Evolutionary conservation across 805 yeast genomes (phyloP), one percentile per base, ranked within the genome.

Genomic region (Metschnikowia sp.): DNA sequence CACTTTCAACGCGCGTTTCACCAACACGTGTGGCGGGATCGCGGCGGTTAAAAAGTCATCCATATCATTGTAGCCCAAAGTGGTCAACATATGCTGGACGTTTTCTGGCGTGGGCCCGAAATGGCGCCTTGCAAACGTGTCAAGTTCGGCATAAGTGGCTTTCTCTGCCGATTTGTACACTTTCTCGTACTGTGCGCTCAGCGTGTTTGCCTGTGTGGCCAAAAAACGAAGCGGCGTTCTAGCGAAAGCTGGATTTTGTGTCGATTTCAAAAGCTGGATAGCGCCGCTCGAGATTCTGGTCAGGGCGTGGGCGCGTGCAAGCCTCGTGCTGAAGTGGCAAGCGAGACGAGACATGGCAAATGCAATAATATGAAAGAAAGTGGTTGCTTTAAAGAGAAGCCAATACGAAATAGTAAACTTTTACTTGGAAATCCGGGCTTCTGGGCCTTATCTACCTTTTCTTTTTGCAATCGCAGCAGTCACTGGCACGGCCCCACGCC

Each of bases 61-160:
- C 44, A 92, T 65, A 62, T 88, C 86, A 1, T 68, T 53, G 63
- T 82, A 82, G 1, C 89, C 91, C 44, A 91, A 72, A 10, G 75
- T 65, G 3, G 66, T 50, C 44, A 94, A 75, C 96, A 92, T 89
- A 31, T 68, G 64, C 13, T 67, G 60, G 15, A 86, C 86, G 53
- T 88, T 82, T 0, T 54, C 59, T 0, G 87, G 83, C 11, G 78
- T 74, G 22, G 95, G 89, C 10, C 99, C 99, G 49, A 92, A 73
- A 67, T 94, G 99, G 59, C 98, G 87, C 61, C 95, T 81, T 42
- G 86, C 79, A 66, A 92, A 94, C 2, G 94, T 84, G 63, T 94
- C 99, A 48, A 88, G 73, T 3, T 79, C 56, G 13, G 55, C 58
- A 34, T 68, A 58, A 2, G 54, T 34, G 32, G 55, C 56, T 30